A percentile compares a stretch with the other conserved stretches of the same genome.
Conservation (phyloP, 768 basidiomycete species). For the Leucocoprinus sp. region DNA sequence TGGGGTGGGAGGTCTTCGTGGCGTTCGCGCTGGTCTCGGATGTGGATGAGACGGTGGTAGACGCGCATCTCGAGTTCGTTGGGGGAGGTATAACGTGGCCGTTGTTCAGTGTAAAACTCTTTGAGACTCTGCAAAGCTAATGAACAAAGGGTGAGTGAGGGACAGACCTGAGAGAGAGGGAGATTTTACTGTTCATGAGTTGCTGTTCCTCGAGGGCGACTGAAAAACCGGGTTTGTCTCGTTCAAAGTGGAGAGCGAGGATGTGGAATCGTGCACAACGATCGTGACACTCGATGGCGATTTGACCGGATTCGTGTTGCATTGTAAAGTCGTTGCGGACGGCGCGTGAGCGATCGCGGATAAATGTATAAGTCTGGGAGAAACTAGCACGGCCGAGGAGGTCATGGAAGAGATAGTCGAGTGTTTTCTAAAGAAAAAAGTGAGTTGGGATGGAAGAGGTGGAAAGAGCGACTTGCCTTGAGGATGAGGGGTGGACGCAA, state of each 20-base stretch:
- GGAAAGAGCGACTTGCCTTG: constrained; percentile 37
- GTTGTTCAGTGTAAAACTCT: constrained; percentile 87
- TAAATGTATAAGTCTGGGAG: constrained; percentile 65
- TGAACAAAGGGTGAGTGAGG: background rate
- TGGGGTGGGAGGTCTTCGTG: constrained; percentile 62
- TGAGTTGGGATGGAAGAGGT: background rate
- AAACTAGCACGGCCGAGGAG: constrained; percentile 68
- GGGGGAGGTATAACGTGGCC: constrained; percentile 55
- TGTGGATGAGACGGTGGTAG: constrained; percentile 88
- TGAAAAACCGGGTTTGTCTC: constrained; percentile 50
- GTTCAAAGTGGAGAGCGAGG: constrained; percentile 62
- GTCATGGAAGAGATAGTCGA: constrained; percentile 88
- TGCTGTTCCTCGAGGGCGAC: constrained; percentile 78
- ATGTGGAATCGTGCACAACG: constrained; percentile 94
- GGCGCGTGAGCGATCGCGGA: constrained; percentile 85
- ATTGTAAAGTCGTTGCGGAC: constrained; percentile 93
- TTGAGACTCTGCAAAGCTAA: constrained; percentile 86
- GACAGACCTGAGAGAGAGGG: constrained; percentile 1
- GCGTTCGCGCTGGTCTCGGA: constrained; percentile 75
- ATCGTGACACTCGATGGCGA: constrained; percentile 87
- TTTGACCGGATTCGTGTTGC: constrained; percentile 69
- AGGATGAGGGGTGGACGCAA: constrained; percentile 81
- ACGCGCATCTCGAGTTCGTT: constrained; percentile 95
- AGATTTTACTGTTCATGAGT: constrained; percentile 75
- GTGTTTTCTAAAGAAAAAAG: constrained; percentile 62